Evolutionary conservation across 257 asterid species (phyloP), one percentile per base, ranked within the genome.

Genomic region (Primulina tabacum): DNA sequence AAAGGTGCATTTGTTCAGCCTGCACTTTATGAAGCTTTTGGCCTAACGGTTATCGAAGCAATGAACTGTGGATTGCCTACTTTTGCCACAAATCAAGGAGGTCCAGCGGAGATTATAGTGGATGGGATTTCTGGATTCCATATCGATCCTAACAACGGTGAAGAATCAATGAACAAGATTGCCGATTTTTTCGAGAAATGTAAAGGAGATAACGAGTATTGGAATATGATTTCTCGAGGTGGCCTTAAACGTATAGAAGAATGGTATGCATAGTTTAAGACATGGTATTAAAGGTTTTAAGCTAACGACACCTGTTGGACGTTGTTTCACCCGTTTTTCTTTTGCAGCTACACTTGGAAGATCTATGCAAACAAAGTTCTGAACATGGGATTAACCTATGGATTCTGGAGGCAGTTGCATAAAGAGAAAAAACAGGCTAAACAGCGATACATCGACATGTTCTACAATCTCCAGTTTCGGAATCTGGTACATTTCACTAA

Each of bases 71-170:
- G 96, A 62, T 62, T 91, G 59, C 97, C 97, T 61, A 87, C 93
- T n/a, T 86, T 91, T 60, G 96, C 97, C 0, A 89, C 97, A 6
- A 91, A 87, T 73, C 96, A 91, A 85, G 96, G 97, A 4, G 97
- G 97, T 52, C 95, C 96, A 1, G 95, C 97, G 28, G 97, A 91
- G 70, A 91, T 91, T 16, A 87, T 91, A 50, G 85, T 87, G 1
- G 95, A 91, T 69, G 93, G 93, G 20, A 71, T 84, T 65, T 91
- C 96, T 0, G 97, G 97, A 18, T 87, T 87, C 70, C 97, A 84
- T 58, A 87, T 91, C n/a, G 86, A 91, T 71, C 96, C 97, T 34
- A 84, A 78, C 64, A 83, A 86, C 7, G 92, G 93, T 0, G 87
- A 89, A 3, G 87, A 84, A 6, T 68, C 96, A 3, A 85, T 88